Conservation (phyloP, 1,139 yeast species). For the Geotrichum macrosporum region DNA sequence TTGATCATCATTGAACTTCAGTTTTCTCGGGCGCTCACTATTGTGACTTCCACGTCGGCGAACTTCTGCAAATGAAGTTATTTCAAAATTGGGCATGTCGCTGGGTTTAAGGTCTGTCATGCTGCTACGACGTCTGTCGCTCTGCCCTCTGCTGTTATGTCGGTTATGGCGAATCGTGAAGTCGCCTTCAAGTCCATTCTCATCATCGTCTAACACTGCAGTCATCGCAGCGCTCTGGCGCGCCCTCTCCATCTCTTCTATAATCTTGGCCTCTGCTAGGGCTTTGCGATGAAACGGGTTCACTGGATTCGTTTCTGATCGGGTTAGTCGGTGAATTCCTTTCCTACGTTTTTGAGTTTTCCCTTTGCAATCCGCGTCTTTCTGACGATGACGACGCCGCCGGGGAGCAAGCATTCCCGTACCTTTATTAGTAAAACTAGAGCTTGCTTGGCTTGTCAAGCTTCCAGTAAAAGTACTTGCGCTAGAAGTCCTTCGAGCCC, state of each 20-base stretch:
- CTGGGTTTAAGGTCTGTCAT: slow-evolving; percentile 10
- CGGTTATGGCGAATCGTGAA: background rate
- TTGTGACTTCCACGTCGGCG: slow-evolving; percentile 7
- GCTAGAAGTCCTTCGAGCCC: slow-evolving; percentile 5
- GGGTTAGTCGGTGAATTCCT: slow-evolving; percentile 5
- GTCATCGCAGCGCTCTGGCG: slow-evolving; percentile 1
- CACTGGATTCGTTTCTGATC: slow-evolving; percentile 20
- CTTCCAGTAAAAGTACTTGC: slow-evolving; percentile 9
- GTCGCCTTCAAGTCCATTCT: slow-evolving; percentile 9
- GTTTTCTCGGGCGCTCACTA: slow-evolving; percentile 6
- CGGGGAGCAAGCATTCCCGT: background rate
- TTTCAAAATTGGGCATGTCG: background rate
- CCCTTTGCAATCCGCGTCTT: background rate
- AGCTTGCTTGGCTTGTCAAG: slow-evolving; percentile 9
- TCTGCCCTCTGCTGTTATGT: slow-evolving; percentile 12
- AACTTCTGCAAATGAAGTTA: background rate
- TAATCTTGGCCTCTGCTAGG: slow-evolving; percentile 12
- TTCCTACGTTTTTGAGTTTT: slow-evolving; percentile 2
- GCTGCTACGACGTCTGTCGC: slow-evolving; percentile 13
- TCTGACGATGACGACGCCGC: background rate
- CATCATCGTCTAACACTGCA: slow-evolving; percentile 4
- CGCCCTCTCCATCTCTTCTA: slow-evolving; percentile 9
- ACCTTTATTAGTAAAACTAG: slow-evolving; percentile 2
- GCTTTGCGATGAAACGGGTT: slow-evolving; percentile 20
- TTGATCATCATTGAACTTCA: background rate